phyloP scores from a whole-genome alignment of 805 yeast genomes.

The Sugiyamaella boreocaroliniensis region DNA sequence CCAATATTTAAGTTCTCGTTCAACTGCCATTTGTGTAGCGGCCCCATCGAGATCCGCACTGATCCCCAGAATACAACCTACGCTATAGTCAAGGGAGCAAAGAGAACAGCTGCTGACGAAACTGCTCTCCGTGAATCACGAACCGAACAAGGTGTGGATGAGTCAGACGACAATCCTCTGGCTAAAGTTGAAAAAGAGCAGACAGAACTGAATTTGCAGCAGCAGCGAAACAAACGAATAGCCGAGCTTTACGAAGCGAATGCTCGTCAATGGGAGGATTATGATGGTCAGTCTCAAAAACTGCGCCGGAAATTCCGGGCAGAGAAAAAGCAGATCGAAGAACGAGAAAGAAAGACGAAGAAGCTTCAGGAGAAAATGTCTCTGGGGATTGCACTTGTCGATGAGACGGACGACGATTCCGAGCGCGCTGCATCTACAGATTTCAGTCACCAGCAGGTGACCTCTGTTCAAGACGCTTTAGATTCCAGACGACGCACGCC shows the following conservation, averaged over 20 bases:
- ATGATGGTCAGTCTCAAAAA: slow-evolving; percentile 21
- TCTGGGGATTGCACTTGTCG: slow-evolving; percentile 10
- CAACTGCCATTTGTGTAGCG: slow-evolving; percentile 26
- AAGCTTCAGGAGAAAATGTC: slow-evolving; percentile 10
- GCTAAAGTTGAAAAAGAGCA: slow-evolving; percentile 17
- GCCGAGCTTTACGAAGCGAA: slow-evolving; percentile 15
- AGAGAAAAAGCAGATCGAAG: slow-evolving; percentile 12
- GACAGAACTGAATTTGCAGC: slow-evolving; percentile 2
- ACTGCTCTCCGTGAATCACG: slow-evolving; percentile 3
- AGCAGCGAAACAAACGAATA: slow-evolving; percentile 12
- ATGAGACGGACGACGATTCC: slow-evolving; percentile 2
- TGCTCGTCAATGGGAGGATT: slow-evolving; percentile 23
- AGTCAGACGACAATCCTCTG: slow-evolving; percentile 10
- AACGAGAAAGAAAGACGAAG: slow-evolving; percentile 6
- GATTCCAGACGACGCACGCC: not conserved
- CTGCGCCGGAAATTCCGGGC: slow-evolving; percentile 20
- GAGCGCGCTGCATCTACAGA: not conserved
- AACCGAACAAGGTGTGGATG: not conserved
- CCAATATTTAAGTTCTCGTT: slow-evolving; percentile 27
- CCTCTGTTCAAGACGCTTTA: not conserved
- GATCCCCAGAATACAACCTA: slow-evolving; percentile 30
- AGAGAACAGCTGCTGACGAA: slow-evolving; percentile 6
- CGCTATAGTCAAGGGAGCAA: slow-evolving; percentile 22
- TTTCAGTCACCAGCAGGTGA: not conserved
- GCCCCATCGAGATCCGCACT: slow-evolving; percentile 24